Conservation (phyloP, 305 asterid species). For the Caryopteris hybrid region DNA sequence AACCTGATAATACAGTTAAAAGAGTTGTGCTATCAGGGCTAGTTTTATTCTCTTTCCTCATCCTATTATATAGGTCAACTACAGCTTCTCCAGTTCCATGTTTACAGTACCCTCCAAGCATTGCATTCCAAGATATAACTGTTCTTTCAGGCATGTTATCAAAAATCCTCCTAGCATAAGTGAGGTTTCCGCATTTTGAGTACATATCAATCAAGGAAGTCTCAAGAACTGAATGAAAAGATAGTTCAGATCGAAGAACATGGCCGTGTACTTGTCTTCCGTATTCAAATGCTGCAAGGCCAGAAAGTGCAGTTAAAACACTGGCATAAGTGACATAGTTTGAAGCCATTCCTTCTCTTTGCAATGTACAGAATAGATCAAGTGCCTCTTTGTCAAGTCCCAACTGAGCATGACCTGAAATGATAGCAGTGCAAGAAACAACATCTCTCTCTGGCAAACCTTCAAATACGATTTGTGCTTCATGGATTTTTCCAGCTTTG, state of each 20-base stretch:
- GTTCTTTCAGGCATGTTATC: constrained; percentile 57
- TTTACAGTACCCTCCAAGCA: constrained; percentile 73
- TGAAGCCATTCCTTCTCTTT: constrained; percentile 47
- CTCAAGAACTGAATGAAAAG: constrained; percentile 45
- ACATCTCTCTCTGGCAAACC: constrained; percentile 63
- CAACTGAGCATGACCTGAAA: constrained; percentile 75
- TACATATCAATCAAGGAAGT: constrained; percentile 88
- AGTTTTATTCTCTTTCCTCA: constrained; percentile 45
- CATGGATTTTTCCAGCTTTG: constrained; percentile 67
- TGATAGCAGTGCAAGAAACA: constrained; percentile 75
- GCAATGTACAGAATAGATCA: constrained; percentile 49
- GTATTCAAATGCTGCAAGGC: constrained; percentile 73
- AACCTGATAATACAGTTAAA: constrained; percentile 71
- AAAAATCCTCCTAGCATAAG: constrained; percentile 66
- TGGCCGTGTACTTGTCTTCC: constrained; percentile 79
- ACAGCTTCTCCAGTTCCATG: constrained; percentile 63
- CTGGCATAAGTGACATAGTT: constrained; percentile 75
- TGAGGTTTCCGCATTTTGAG: constrained; percentile 79
- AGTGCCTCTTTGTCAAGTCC: constrained; percentile 74
- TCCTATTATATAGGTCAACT: constrained; percentile 53
- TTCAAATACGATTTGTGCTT: constrained; percentile 59
- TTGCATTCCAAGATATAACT: constrained; percentile 75
- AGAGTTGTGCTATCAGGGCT: constrained; percentile 56
- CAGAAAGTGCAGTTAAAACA: constrained; percentile 72
- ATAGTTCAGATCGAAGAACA: constrained; percentile 52